Percentiles rank a stretch among this genome's conserved stretches.
phyloP scores from a whole-genome alignment of 306 rosid species.

The Dalbergia cultrata region DNA sequence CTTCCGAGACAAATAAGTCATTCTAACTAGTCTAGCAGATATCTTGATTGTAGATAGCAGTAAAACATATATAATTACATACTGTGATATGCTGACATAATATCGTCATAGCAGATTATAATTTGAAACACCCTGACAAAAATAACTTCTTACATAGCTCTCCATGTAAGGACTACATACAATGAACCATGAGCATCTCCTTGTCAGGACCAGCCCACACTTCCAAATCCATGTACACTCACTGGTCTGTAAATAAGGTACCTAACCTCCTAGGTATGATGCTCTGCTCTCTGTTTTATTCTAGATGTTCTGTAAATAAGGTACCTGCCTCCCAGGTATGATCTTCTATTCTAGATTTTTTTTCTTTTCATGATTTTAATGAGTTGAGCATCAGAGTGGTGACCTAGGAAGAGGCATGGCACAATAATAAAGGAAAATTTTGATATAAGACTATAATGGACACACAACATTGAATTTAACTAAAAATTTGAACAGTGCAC shows the following conservation, averaged over 20 bases:
- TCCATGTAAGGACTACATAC: conserved; percentile 43
- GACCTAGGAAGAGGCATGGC: neutral
- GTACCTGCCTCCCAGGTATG: no score
- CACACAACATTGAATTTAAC: neutral
- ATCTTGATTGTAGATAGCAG: neutral
- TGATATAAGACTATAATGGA: neutral
- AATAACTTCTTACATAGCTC: neutral
- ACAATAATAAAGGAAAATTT: neutral
- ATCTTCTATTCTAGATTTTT: no score
- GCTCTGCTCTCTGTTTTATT: no score
- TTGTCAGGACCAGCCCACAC: conserved; percentile 35
- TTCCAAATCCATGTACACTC: conserved; percentile 28
- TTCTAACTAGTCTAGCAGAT: conserved; percentile 18
- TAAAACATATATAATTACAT: neutral
- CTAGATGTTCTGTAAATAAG: no score
- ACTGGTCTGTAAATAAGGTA: no score
- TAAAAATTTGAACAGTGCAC: neutral
- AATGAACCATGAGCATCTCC: no score
- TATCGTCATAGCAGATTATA: neutral
- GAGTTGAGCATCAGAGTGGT: no score
- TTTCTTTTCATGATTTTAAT: no score
- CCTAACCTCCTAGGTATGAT: no score
- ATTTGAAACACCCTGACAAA: neutral
- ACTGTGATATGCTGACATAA: neutral
- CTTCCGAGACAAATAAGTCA: conserved; percentile 25